These are phyloP conservation scores for Pseudonitzschia multistriata DNA, from an alignment of 108 stramenopile species.

Conservation along the genomic window DNA sequence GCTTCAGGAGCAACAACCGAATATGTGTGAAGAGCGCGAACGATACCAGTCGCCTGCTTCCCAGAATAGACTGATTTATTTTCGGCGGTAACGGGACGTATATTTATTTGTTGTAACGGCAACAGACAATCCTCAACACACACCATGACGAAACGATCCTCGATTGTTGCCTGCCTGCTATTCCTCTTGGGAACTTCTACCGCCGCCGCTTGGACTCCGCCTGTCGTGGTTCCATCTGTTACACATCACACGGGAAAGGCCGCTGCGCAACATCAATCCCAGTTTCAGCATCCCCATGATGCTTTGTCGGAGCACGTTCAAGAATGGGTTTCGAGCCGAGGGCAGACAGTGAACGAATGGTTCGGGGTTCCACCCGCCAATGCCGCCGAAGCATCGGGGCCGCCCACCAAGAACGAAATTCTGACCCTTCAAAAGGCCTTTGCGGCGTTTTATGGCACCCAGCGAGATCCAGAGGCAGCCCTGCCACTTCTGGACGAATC, in stretches of 20 bases:
- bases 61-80: no score
- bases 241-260: neutral
- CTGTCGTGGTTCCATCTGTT: neutral
- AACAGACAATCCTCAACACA: no score
- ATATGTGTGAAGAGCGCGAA: no score
- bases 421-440: constrained; percentile 58
- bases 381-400: constrained; percentile 9
- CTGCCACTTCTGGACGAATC: constrained; percentile 45
- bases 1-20: no score
- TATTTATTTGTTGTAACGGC: no score
- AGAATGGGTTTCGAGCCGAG: neutral
- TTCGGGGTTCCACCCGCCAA: constrained; percentile 11
- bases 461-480: constrained; percentile 41
- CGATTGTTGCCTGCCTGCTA: neutral
- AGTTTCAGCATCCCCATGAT: neutral
- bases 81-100: no score
- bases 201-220: constrained; percentile 2
- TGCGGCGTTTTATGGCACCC: constrained; percentile 48
- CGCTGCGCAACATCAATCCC: neutral
- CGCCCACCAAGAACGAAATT: constrained; percentile 66
- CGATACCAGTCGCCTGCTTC: no score
- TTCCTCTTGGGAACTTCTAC: neutral
- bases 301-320: neutral
- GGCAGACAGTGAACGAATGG: neutral
- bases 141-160: neutral